These are phyloP conservation scores for Calonectria multiphialidica DNA, from an alignment of 2,329 filamentous ascomycete species.

Conservation along the genomic window DNA sequence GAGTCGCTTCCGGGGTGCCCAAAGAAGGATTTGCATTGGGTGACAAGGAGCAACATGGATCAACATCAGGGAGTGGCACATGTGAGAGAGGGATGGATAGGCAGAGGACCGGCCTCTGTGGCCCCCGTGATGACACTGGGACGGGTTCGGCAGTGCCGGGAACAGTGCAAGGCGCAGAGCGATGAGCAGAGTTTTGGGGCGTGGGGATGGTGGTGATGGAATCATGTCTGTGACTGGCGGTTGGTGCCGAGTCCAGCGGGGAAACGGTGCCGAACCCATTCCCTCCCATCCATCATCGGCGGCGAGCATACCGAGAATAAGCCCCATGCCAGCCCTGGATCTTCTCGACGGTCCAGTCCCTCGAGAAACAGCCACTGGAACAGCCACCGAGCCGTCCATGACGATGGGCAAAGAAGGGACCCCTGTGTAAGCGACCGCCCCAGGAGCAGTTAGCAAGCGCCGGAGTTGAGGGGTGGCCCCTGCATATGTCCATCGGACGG, in stretches of 20 bases:
- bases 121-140: neutral
- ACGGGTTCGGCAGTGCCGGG: neutral
- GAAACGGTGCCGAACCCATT: too few species aligned
- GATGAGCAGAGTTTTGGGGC: neutral
- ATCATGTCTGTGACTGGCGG: neutral
- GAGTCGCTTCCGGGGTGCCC: constrained; percentile 5
- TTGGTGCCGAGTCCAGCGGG: too few species aligned
- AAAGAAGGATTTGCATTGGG: constrained; percentile 9
- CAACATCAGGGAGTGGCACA: constrained; percentile 5
- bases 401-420: neutral
- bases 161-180: neutral
- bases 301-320: neutral
- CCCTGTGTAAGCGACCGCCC: neutral
- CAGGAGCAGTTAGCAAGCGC: neutral
- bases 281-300: neutral
- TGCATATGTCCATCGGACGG: neutral
- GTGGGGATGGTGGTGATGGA: neutral
- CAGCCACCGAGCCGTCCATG: neutral
- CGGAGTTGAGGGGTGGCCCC: neutral
- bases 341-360: neutral
- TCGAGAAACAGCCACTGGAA: neutral
- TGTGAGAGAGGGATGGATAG: neutral
- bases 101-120: neutral
- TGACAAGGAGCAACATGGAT: constrained; percentile 5
- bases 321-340: neutral